Evolutionary conservation across 306 rosid species (phyloP).

Genomic region (Quercus berberidifolia): DNA sequence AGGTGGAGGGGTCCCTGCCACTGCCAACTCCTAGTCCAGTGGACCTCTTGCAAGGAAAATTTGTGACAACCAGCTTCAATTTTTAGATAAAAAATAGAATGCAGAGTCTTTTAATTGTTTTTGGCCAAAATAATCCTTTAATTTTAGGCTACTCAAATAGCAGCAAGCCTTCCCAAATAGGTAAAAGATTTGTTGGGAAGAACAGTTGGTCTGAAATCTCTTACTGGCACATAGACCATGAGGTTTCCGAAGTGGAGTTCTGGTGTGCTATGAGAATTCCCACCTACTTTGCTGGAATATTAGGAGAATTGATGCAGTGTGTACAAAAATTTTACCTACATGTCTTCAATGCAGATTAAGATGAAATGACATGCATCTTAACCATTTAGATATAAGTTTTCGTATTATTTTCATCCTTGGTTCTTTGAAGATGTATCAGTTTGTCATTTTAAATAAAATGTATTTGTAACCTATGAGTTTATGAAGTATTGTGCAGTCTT

Average conservation of each 20-base stretch:
- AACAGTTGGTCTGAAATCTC: background rate
- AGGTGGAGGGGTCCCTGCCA: constrained; percentile 29
- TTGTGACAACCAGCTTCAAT: too few relatives aligned
- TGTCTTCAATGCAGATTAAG: background rate
- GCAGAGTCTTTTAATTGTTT: background rate
- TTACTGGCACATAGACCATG: too few relatives aligned
- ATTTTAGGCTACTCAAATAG: background rate
- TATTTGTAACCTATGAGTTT: background rate
- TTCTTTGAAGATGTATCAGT: too few relatives aligned
- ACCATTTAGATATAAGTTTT: background rate
- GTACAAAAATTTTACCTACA: background rate
- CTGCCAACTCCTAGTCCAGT: constrained; percentile 37
- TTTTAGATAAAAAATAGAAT: too few relatives aligned
- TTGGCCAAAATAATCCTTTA: background rate
- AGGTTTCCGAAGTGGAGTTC: background rate
- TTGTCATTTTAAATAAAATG: too few relatives aligned
- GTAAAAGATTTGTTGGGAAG: background rate
- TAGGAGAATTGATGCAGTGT: background rate
- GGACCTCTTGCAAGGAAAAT: background rate
- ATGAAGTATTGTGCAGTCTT: background rate
- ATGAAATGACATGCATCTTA: background rate
- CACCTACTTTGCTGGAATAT: background rate
- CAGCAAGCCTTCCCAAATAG: background rate
- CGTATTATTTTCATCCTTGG: too few relatives aligned
- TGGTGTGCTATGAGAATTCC: background rate